Conservation (phyloP, 805 yeast genomes). For the Candida maesae region DNA sequence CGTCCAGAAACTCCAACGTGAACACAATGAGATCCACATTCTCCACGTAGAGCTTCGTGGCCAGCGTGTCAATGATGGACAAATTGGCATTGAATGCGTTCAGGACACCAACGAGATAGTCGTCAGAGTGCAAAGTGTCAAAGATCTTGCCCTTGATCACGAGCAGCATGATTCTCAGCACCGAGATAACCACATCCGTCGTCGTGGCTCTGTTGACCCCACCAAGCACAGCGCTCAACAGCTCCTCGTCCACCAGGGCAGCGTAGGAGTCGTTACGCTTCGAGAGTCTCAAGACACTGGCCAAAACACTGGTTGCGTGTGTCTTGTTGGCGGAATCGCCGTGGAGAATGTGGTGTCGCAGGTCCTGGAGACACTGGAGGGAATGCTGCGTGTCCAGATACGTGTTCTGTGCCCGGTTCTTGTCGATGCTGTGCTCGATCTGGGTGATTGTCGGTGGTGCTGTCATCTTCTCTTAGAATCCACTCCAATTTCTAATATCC, state of each 20-base stretch:
- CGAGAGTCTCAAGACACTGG: constrained; percentile 46
- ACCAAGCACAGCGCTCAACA: constrained; percentile 42
- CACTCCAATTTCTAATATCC: no score
- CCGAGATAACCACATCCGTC: constrained; percentile 35
- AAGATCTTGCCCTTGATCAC: constrained; percentile 24
- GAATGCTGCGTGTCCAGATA: constrained; percentile 19
- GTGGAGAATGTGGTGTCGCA: constrained; percentile 32
- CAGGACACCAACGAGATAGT: constrained; percentile 16
- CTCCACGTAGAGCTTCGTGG: constrained; percentile 20
- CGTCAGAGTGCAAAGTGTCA: constrained; percentile 12
- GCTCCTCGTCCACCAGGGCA: constrained; percentile 35
- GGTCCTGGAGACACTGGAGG: constrained; percentile 23
- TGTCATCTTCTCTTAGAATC: no score
- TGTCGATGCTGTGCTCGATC: constrained; percentile 23
- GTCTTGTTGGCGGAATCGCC: constrained; percentile 34
- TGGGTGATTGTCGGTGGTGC: constrained; percentile 10
- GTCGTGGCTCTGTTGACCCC: constrained; percentile 40
- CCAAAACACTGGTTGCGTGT: constrained; percentile 45
- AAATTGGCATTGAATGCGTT: constrained; percentile 19
- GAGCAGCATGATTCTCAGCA: constrained; percentile 34
- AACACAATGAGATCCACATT: constrained; percentile 22
- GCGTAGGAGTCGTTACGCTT: constrained; percentile 36
- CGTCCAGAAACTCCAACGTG: constrained; percentile 20
- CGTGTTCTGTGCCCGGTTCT: constrained; percentile 13
- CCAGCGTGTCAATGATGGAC: constrained; percentile 14